Conservation (phyloP, 2,329 filamentous ascomycete species). For the Ophiocordyceps sinensis region DNA sequence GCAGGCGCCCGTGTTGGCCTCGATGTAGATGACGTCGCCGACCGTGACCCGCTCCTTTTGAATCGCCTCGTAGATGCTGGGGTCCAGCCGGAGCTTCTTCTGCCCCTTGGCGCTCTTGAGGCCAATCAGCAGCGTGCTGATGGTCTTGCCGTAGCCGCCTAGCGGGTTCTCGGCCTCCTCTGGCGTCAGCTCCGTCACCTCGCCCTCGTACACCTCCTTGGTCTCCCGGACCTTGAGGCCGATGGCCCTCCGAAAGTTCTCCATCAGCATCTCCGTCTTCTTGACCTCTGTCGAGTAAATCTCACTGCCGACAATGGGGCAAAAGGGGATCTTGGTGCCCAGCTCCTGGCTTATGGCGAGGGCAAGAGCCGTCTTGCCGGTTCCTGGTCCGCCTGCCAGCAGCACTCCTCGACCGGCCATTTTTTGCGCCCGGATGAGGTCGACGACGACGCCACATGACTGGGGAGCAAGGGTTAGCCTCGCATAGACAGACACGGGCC, state of each 20-base stretch:
- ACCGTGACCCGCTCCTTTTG: slow-evolving; percentile 95
- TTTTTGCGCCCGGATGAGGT: slow-evolving; percentile 89
- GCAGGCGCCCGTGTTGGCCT: slow-evolving; percentile 95
- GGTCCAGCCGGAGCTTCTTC: slow-evolving; percentile 93
- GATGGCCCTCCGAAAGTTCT: slow-evolving; percentile 95
- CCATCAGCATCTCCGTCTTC: slow-evolving; percentile 98
- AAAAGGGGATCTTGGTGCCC: slow-evolving; percentile 96
- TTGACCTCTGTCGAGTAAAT: slow-evolving; percentile 97
- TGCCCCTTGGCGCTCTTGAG: slow-evolving; percentile 92
- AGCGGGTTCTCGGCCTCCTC: slow-evolving; percentile 97
- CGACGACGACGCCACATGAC: slow-evolving; percentile 92
- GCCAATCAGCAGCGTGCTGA: slow-evolving; percentile 87
- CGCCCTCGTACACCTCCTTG: slow-evolving; percentile 98
- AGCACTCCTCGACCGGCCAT: slow-evolving; percentile 93
- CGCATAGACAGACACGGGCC: background rate
- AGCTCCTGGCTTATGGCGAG: slow-evolving; percentile 93
- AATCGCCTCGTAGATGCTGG: slow-evolving; percentile 97
- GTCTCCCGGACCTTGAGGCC: slow-evolving; percentile 94
- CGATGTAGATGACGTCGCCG: slow-evolving; percentile 97
- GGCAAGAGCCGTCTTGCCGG: slow-evolving; percentile 92
- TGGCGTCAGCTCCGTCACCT: slow-evolving; percentile 92
- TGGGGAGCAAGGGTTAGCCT: slow-evolving; percentile 18
- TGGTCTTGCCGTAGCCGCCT: slow-evolving; percentile 93
- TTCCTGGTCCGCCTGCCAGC: slow-evolving; percentile 86
- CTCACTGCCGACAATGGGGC: slow-evolving; percentile 94